These are phyloP conservation scores for Penicillium olsonii DNA, from an alignment of 2,329 filamentous ascomycete species.

Conservation along the genomic window DNA sequence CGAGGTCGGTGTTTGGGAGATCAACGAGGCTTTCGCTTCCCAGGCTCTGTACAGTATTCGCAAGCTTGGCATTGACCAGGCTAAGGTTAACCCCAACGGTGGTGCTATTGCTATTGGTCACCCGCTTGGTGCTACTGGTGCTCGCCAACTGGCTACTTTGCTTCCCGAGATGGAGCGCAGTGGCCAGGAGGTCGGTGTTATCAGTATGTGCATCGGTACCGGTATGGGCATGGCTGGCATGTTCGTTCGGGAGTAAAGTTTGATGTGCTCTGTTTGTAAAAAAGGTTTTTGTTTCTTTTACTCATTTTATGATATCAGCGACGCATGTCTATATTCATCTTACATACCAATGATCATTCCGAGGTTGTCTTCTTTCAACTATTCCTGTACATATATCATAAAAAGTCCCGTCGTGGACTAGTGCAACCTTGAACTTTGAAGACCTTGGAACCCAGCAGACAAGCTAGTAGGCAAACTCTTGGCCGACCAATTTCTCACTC, in stretches of 20 bases:
- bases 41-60: constrained; percentile 71
- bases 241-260: constrained; percentile 63
- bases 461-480: constrained; percentile 34
- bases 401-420: no score
- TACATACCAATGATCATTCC: constrained; percentile 13
- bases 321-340: constrained; percentile 26
- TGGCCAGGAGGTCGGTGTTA: constrained; percentile 74
- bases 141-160: constrained; percentile 75
- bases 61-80: constrained; percentile 59
- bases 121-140: constrained; percentile 85
- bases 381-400: no score
- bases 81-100: constrained; percentile 84
- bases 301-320: constrained; percentile 22
- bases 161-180: constrained; percentile 67
- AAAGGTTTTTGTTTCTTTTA: constrained; percentile 6
- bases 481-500: constrained; percentile 47
- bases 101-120: constrained; percentile 94
- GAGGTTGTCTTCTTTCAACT: neutral
- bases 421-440: no score
- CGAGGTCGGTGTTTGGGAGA: constrained; percentile 85
- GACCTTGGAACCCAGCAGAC: neutral
- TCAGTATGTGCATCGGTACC: constrained; percentile 87
- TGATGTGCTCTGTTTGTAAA: constrained; percentile 4
- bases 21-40: constrained; percentile 78
- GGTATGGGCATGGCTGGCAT: constrained; percentile 75